Conservation (phyloP, 2,329 filamentous ascomycete species). For the Cladosporium oxysporum region DNA sequence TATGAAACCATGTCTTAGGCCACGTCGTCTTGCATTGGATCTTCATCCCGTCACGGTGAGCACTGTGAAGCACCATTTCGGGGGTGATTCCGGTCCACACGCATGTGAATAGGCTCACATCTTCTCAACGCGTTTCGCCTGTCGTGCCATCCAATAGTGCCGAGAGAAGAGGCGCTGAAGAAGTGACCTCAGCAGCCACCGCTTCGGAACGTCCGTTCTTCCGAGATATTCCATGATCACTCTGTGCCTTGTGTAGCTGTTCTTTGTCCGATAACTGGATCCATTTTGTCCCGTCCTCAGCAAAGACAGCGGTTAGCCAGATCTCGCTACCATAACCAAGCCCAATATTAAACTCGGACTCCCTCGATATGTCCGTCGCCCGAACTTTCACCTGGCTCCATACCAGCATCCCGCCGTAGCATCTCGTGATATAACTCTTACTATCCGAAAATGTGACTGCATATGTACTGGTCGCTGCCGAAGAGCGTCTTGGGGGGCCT, state of each 20-base stretch:
- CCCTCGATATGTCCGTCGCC: slow-evolving; percentile 26
- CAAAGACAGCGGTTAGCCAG: slow-evolving; percentile 30
- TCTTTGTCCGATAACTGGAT: slow-evolving; percentile 25
- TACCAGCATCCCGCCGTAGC: slow-evolving; percentile 41
- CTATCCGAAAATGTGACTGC: slow-evolving; percentile 35
- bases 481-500: slow-evolving; percentile 30
- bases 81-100: slow-evolving; percentile 29
- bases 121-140: slow-evolving; percentile 25
- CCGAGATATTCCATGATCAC: slow-evolving; percentile 19
- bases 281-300: slow-evolving; percentile 33
- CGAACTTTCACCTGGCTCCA: neutral
- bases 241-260: slow-evolving; percentile 23
- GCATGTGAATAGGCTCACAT: slow-evolving; percentile 31
- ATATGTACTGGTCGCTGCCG: slow-evolving; percentile 41
- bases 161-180: slow-evolving; percentile 28
- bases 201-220: slow-evolving; percentile 20
- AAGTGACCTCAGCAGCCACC: slow-evolving; percentile 28
- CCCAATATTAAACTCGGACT: slow-evolving; percentile 36
- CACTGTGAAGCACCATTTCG: slow-evolving; percentile 32
- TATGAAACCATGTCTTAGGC: slow-evolving; percentile 29
- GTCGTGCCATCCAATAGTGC: neutral
- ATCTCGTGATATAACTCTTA: slow-evolving; percentile 36
- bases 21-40: slow-evolving; percentile 28
- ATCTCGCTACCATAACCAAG: slow-evolving; percentile 33
- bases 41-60: slow-evolving; percentile 26